Percentiles rank a stretch among this genome's conserved stretches.
These are phyloP conservation scores for Linnemannia schmuckeri DNA, from an alignment of 192 early-diverging fungal genomes.

Conservation along the genomic window DNA sequence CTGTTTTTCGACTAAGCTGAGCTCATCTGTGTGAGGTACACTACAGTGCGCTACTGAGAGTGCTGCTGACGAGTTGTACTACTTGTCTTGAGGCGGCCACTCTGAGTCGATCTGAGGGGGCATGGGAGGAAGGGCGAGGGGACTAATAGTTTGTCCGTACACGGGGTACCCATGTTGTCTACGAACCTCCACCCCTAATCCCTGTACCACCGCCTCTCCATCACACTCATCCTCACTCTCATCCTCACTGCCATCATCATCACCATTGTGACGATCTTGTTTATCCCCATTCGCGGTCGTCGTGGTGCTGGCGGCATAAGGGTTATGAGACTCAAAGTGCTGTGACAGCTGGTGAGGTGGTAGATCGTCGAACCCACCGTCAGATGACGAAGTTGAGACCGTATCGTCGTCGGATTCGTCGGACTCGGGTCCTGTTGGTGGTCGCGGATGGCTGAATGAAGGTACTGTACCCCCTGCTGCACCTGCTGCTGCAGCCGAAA, in stretches of 20 bases:
- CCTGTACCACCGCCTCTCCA: neutral
- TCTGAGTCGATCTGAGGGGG: neutral
- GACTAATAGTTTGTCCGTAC: slow-evolving; percentile 5
- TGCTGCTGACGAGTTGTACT: too few species aligned
- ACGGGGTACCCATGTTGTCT: slow-evolving; percentile 2
- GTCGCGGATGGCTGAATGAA: neutral
- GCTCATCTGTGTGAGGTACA: neutral
- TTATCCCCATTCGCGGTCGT: neutral
- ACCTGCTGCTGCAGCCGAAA: neutral
- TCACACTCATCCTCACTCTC: neutral
- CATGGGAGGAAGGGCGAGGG: neutral
- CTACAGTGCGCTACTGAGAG: neutral
- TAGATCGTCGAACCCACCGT: slow-evolving; percentile 28
- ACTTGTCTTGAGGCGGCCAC: neutral
- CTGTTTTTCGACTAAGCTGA: neutral
- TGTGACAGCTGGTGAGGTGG: slow-evolving; percentile 33
- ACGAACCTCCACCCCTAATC: neutral
- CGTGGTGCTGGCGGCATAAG: neutral
- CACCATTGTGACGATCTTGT: neutral
- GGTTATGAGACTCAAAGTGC: slow-evolving; percentile 30
- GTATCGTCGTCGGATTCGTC: slow-evolving; percentile 31
- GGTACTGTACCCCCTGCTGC: neutral
- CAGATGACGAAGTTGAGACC: slow-evolving; percentile 17
- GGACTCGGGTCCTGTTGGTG: neutral
- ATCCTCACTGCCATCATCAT: neutral